phyloP scores from a whole-genome alignment of 345 rosid genomes.

The Sisymbrium irio region DNA sequence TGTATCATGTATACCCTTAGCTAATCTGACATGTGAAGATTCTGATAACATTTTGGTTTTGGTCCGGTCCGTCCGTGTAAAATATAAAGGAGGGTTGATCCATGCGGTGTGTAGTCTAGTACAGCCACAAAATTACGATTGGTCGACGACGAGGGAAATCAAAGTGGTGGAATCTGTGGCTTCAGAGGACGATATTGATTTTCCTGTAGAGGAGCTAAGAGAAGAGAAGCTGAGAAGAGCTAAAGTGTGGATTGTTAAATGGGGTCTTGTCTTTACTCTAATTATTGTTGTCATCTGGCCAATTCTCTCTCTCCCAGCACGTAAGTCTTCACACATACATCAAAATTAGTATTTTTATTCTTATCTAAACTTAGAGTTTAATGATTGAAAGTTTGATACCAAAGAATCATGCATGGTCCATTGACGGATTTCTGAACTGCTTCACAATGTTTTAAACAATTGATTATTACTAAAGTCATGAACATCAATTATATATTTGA shows the following conservation, averaged over 20 bases:
- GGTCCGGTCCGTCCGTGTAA: background rate
- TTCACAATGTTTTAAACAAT: too few species aligned
- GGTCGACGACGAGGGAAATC: conserved; percentile 82
- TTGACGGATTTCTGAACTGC: too few species aligned
- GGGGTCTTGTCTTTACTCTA: conserved; percentile 77
- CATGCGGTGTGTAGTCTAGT: conserved; percentile 65
- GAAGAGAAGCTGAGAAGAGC: conserved; percentile 74
- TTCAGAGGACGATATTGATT: conserved; percentile 31
- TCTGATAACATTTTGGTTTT: background rate
- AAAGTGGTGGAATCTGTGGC: conserved; percentile 68
- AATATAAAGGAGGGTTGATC: conserved; percentile 52
- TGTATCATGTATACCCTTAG: background rate
- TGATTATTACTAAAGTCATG: background rate
- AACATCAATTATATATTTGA: background rate
- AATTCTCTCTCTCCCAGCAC: conserved; percentile 68
- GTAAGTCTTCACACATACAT: conserved; percentile 38
- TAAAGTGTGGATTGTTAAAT: conserved; percentile 74
- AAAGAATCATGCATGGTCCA: background rate
- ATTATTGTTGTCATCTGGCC: conserved; percentile 80
- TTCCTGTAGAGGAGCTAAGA: conserved; percentile 62
- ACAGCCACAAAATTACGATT: conserved; percentile 73
- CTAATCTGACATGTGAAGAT: background rate
- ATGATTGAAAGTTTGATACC: background rate
- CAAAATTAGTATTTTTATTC: background rate
- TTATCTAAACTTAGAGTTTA: background rate